Base-by-base conservation (phyloP, 1,139 yeast genomes). In the Taiozyma onychis region DNA sequence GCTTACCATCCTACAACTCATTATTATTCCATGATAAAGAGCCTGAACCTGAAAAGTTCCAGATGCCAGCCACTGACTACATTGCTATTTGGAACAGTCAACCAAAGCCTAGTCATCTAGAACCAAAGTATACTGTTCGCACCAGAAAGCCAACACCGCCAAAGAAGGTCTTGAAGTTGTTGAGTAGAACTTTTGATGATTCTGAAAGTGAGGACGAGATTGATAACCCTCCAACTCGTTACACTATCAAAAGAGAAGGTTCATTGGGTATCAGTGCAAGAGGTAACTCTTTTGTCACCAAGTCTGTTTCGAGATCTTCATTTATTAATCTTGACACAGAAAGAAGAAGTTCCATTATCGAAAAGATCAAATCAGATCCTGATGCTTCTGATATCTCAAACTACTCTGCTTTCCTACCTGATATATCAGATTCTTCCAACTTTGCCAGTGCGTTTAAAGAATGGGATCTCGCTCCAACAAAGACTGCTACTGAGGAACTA, bases 51-150 rank as follows among this genome's bases (percentile, higher is more conserved):
- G 47, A 21, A 8, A 4, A 39, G 18, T 9, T 9, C 11, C 8
- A 18, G 13, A n/a, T 30, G 2, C 54, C 57, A 21, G 55, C 61
- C 24, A 51, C 58, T 6, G 62, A 55, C 41, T 61, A 57, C 45
- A 56, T 61, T 34, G 53, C 58, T 14, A 61, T 61, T 21, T 61
- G 65, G 65, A 57, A 59, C 43, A 57, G 53, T 46, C 55, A 54
- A 16, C 61, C 63, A 26, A 54, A 54, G 39, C 43, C 55, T 16
- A 16, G 3, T 2, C 54, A 59, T 2, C 58, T 58, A 16, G 35
- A 53, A n/a, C 60, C 62, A 13, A 63, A 61, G 44, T 61, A 61
- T 39, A 53, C 56, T 9, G 41, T 51, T 10, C 51, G 48, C 2
- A 39, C 50, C 4, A 55, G 55, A 48, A 56, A 53, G 22, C 43